Base-by-base conservation (phyloP, 2,329 filamentous ascomycete genomes). In the Diplodia corticola region DNA sequence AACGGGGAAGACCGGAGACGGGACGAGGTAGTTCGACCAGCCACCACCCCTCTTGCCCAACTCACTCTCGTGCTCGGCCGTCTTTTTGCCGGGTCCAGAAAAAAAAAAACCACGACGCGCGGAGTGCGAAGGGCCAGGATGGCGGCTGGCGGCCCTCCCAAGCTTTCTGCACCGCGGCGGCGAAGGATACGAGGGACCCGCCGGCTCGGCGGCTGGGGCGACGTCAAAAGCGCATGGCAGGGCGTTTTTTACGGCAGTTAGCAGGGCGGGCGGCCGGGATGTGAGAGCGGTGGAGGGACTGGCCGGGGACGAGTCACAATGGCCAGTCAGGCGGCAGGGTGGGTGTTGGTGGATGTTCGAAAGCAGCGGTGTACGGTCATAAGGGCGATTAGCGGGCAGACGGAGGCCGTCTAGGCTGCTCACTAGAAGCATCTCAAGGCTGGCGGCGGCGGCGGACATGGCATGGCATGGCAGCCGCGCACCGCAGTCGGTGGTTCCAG, bases 351-450 rank as follows among this genome's bases (percentile, higher is more conserved):
- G 22, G 57, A 17, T 17, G 17, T 12, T 33, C 10, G 44, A 35
- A 61, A 61, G 57, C 57, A 49, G 57, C 57, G 57, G 57, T 61
- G 57, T 48, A 44, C 24, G 57, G 57, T 61, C 40, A 61, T 44
- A 46, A 48, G 55, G 55, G 55, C 55, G 55, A 30, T 46, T 48
- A 33, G 55, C 17, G 51, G 17, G 26, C 55, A n/a, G 40, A 46
- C 20, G n/a, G 40, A 35, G 13, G 33, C 15, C 37, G n/a, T 30
- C 22, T 55, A n/a, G 51, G 7, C 51, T 17, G 33, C 1, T n/a
- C 15, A 24, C 33, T 59, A 28, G 54, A 59, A 59, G 54, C 22
- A 22, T 28, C 35, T 26, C 3, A 44, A 28, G 17, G 53, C 30
- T 20, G 17, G 35, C 7, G 30, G 12, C 33, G 17, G n/a, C 28